phyloP scores from a whole-genome alignment of 805 yeast species.

The Jamesozyma hellenica region DNA sequence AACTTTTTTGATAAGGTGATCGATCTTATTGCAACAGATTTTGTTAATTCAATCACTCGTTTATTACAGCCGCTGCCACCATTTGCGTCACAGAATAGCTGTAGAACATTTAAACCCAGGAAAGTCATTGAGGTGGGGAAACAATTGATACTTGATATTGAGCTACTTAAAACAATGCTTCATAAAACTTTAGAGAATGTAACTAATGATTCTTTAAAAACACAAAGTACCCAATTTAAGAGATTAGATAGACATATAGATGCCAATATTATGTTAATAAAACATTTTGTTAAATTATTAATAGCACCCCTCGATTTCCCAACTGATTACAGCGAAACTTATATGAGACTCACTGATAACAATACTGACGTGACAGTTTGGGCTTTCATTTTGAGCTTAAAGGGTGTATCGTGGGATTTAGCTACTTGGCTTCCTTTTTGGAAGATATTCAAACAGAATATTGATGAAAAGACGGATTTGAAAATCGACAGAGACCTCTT shows the following conservation, averaged over 20 bases:
- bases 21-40: conserved; percentile 49
- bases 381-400: conserved; percentile 23
- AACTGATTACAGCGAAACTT: conserved; percentile 33
- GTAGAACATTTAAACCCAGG: conserved; percentile 13
- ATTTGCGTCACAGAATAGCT: conserved; percentile 27
- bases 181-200: conserved; percentile 15
- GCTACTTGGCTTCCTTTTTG: conserved; percentile 24
- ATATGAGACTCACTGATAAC: conserved; percentile 21
- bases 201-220: conserved; percentile 8
- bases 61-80: conserved; percentile 58
- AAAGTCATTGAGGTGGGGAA: conserved; percentile 46
- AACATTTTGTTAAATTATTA: conserved; percentile 18
- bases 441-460: conserved; percentile 12
- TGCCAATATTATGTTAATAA: conserved; percentile 12
- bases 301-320: conserved; percentile 34
- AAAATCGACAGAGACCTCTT: conserved; percentile 8
- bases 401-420: conserved; percentile 26
- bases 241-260: conserved; percentile 23
- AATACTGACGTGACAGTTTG: conserved; percentile 23
- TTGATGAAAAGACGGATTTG: conserved; percentile 1
- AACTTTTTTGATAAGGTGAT: conserved; percentile 68
- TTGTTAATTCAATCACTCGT: conserved; percentile 46
- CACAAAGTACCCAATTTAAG: conserved; percentile 15
- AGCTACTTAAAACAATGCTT: conserved; percentile 49
- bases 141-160: conserved; percentile 68